phyloP scores from a whole-genome alignment of 169 alveolate species.

The Plasmodium malariae region DNA sequence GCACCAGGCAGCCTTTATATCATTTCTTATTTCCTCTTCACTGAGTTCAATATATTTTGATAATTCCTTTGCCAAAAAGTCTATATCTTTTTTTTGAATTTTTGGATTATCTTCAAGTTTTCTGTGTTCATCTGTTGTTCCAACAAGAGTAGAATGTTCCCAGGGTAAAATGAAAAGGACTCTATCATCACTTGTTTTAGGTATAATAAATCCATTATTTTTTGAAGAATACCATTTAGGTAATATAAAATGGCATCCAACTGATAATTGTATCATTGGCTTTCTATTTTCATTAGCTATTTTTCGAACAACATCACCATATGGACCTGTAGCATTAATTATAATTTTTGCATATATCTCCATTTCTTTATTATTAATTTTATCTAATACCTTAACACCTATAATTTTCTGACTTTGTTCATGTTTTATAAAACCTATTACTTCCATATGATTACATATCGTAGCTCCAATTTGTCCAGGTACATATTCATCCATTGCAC shows the following conservation, averaged over 20 bases:
- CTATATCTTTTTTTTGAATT: conserved; percentile 86
- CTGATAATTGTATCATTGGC: conserved; percentile 54
- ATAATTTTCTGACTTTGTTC: conserved; percentile 83
- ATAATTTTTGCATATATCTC: conserved; percentile 90
- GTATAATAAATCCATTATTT: conserved; percentile 90
- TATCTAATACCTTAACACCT: conserved; percentile 90
- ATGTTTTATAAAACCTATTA: conserved; percentile 84
- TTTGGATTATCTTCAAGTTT: conserved; percentile 82
- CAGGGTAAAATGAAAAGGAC: conserved; percentile 93
- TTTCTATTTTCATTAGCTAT: conserved; percentile 79
- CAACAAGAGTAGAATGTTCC: conserved; percentile 88
- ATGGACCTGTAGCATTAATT: conserved; percentile 93
- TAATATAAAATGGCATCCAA: conserved; percentile 90
- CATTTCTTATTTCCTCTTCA: conserved; percentile 79
- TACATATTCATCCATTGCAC: conserved; percentile 88
- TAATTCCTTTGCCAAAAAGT: conserved; percentile 88
- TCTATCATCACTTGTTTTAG: conserved; percentile 94
- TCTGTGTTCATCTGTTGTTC: conserved; percentile 93
- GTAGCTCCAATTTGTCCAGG: conserved; percentile 91
- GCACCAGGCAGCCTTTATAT: conserved; percentile 86
- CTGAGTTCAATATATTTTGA: conserved; percentile 81
- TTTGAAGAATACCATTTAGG: conserved; percentile 87
- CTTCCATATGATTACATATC: conserved; percentile 91
- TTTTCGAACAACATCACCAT: conserved; percentile 86
- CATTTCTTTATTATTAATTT: conserved; percentile 85